phyloP scores from a whole-genome alignment of 768 basidiomycete species.

The Lactifluus rugatus region DNA sequence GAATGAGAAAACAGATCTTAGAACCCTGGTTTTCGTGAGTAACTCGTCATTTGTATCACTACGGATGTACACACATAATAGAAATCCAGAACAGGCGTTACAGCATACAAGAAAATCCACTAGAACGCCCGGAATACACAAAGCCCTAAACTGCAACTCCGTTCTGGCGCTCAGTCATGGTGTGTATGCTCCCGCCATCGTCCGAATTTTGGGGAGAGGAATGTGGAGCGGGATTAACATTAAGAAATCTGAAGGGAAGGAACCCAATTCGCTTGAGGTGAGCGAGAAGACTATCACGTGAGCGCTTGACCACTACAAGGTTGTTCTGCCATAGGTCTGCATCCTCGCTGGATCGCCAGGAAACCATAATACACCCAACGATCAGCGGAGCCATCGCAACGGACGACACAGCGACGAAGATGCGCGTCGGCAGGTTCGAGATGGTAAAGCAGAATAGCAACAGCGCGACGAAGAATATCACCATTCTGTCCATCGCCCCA shows the following conservation, averaged over 20 bases:
- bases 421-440: conserved; percentile 2
- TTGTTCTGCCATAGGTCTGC: neutral
- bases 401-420: neutral
- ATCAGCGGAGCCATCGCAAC: neutral
- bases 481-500: neutral
- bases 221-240: neutral
- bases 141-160: neutral
- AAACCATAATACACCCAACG: neutral
- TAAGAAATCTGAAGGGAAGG: neutral
- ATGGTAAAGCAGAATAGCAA: conserved; percentile 7
- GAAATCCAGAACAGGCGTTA: neutral
- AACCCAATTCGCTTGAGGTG: neutral
- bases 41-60: no score
- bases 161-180: neutral
- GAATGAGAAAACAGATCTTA: no score
- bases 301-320: neutral
- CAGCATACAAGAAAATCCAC: neutral
- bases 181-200: neutral
- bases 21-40: no score
- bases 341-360: neutral
- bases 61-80: no score
- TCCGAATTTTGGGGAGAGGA: neutral
- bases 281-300: neutral
- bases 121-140: neutral
- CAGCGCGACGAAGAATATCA: conserved; percentile 10